Base-by-base conservation (phyloP, 2,329 filamentous ascomycete genomes). In the Alternaria solani region DNA sequence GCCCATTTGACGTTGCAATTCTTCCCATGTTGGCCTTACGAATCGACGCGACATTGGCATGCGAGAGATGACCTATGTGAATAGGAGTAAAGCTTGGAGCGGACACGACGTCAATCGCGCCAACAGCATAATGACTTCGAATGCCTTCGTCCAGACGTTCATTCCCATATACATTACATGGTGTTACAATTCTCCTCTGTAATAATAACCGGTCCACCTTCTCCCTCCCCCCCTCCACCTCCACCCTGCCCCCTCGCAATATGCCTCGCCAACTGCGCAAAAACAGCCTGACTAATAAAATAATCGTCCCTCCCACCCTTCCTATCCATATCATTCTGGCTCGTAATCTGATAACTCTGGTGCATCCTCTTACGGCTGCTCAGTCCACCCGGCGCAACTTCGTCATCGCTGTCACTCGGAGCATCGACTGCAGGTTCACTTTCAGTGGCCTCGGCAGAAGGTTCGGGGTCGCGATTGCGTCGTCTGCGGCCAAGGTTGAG, bases 241-340 rank as follows among this genome's bases (percentile, higher is more conserved):
- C 60, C 64, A 18, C 55, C 68, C 9, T 70, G 67, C 5, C 70
- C 68, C 30, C 69, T 56, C 23, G 70, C 72, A 48, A 77, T 71
- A 44, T 76, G 71, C n/a, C 72, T 69, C 26, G 75, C 75, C 18
- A 79, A 54, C 51, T 78, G 75, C n/a, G 75, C 75, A 54, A 79
- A 73, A 6, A 79, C 65, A 3, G 74, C 72, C 58, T 75, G 71
- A 51, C 86, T 87, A 51, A 89, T 83, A 61, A 82, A 84, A 41
- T 84, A 84, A 61, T 89, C 86, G 57, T 83, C 82, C 66, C 85
- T 82, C 14, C 86, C 86, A 16, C 84, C 86, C 63, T 83, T 84
- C 34, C 86, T 82, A 57, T 87, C 82, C 61, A 85, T 82, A 67
- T 89, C 87, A 68, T 90, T 90, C 68, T 87, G 82, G 62, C 82